A percentile compares a stretch with the other conserved stretches of the same genome.
Evolutionary conservation across 345 rosid species (phyloP).

Genomic region (Pugionium dolabratum): DNA sequence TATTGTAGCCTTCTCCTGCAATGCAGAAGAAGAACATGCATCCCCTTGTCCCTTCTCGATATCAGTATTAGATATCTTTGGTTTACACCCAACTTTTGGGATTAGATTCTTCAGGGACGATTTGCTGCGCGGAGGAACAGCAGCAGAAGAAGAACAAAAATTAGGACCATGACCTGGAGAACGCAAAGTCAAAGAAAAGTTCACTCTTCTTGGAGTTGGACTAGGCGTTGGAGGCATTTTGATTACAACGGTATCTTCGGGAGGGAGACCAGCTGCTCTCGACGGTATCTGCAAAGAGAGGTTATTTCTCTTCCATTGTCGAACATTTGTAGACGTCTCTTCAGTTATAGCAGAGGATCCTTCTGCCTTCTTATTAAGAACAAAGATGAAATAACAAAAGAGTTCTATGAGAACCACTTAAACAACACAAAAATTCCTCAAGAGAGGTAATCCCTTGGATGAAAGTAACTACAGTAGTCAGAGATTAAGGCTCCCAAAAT

Average conservation of each 20-base stretch:
- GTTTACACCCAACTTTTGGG: constrained; percentile 38
- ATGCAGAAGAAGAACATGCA: constrained; percentile 38
- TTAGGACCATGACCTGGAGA: constrained; percentile 57
- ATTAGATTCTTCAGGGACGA: constrained; percentile 63
- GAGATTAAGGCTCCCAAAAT: neutral
- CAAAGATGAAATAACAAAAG: constrained; percentile 19
- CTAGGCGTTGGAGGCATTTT: constrained; percentile 79
- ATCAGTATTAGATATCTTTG: constrained; percentile 56
- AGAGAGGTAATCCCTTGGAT: constrained; percentile 12
- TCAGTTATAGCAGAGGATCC: constrained; percentile 50
- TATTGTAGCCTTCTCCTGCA: constrained; percentile 64
- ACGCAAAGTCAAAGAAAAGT: constrained; percentile 63
- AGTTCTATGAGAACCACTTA: constrained; percentile 13
- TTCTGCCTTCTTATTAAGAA: constrained; percentile 47
- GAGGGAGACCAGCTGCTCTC: constrained; percentile 48
- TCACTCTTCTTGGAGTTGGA: constrained; percentile 81
- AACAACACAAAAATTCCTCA: constrained; percentile 15
- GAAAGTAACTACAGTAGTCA: constrained; percentile 27
- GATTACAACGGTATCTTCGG: constrained; percentile 51
- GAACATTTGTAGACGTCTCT: constrained; percentile 48
- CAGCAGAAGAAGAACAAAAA: constrained; percentile 51
- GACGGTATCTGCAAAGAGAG: constrained; percentile 83
- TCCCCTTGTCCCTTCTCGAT: constrained; percentile 55
- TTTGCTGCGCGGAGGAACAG: constrained; percentile 44
- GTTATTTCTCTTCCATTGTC: constrained; percentile 61